Evolutionary conservation across 495 filamentous ascomycete species (phyloP).

Genomic region (Oidiodendron maius): DNA sequence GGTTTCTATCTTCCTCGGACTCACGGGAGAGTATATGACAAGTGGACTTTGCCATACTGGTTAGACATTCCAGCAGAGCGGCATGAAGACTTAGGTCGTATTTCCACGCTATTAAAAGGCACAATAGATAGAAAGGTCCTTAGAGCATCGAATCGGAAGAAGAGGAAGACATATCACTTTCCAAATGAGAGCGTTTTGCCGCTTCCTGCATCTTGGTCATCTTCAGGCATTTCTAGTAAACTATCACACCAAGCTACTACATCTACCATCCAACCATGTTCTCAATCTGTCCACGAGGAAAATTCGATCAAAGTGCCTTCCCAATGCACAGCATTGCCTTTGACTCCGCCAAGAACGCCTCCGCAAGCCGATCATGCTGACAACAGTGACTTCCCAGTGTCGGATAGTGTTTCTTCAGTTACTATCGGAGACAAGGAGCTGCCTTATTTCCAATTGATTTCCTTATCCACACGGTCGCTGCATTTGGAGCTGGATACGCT

Average conservation of each 20-base stretch:
- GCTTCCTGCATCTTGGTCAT: conserved; percentile 9
- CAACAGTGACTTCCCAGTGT: conserved; percentile 2
- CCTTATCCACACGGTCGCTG: conserved; percentile 11
- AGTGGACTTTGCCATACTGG: conserved; percentile 20
- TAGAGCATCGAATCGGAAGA: conserved; percentile 12
- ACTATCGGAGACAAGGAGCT: conserved; percentile 8
- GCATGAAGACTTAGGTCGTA: neutral
- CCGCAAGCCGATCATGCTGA: neutral
- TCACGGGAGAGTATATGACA: conserved; percentile 16
- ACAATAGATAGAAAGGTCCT: conserved; percentile 4
- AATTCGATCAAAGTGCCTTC: neutral
- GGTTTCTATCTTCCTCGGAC: conserved; percentile 13
- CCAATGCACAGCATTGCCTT: conserved; percentile 6
- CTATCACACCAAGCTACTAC: conserved; percentile 4
- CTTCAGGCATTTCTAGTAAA: conserved; percentile 8
- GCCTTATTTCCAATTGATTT: conserved; percentile 10
- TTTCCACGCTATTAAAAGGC: conserved; percentile 2
- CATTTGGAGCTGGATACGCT: conserved; percentile 10
- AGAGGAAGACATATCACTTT: conserved; percentile 9
- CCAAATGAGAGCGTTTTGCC: conserved; percentile 17
- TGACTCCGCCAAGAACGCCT: conserved; percentile 15
- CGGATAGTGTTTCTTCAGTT: conserved; percentile 2
- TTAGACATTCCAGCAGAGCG: conserved; percentile 9
- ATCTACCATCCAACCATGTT: conserved; percentile 7
- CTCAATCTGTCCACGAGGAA: neutral